Evolutionary conservation across 2,329 filamentous ascomycete species (phyloP), one percentile per base, ranked within the genome.

Genomic region (Nemania abortiva): DNA sequence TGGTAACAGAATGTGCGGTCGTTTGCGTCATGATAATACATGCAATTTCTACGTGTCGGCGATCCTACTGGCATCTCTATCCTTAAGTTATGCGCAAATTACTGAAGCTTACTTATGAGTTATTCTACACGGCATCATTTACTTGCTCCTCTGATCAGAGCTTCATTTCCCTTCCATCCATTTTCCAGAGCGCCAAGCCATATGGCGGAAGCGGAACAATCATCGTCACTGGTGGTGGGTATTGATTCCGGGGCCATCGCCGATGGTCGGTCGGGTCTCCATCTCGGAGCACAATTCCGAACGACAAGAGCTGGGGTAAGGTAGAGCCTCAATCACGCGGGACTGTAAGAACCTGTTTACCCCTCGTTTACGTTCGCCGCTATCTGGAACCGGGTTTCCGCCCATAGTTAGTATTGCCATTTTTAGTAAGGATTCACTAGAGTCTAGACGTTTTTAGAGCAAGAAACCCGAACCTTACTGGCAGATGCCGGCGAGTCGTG

Each of bases 201-300:
- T 42, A 42, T 42, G 37, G 37, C 37, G 37, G 37, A 42, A 42
- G 37, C 11, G 13, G 37, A 15, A 42, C 11, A 13, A 42, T 42
- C 37, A 42, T 42, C 37, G 3, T 42, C 37, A 11, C 37, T 15
- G 11, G 37, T 15, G 13, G 37, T 42, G 37, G 37, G 13, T 11
- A 42, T 42, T 10, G 37, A 42, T 42, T 42, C 37, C 37, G 37
- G 37, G 47, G 20, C 20, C 5, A 50, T 10, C 47, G 47, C 47
- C 47, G n/a, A 50, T 50, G n/a, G 7, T 24, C n/a, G n/a, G 7
- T 11, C n/a, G 47, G 47, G 47, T 7, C 47, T 42, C 37, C 47
- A 50, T 22, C 22, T 50, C 47, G 47, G 47, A 50, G 47, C 47
- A 50, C 47, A 54, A 54, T 50, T 34, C 55, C 58, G 47, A 34